These are phyloP conservation scores for Colletotrichum sp. DNA, from an alignment of 2,329 filamentous ascomycete species.

Conservation along the genomic window DNA sequence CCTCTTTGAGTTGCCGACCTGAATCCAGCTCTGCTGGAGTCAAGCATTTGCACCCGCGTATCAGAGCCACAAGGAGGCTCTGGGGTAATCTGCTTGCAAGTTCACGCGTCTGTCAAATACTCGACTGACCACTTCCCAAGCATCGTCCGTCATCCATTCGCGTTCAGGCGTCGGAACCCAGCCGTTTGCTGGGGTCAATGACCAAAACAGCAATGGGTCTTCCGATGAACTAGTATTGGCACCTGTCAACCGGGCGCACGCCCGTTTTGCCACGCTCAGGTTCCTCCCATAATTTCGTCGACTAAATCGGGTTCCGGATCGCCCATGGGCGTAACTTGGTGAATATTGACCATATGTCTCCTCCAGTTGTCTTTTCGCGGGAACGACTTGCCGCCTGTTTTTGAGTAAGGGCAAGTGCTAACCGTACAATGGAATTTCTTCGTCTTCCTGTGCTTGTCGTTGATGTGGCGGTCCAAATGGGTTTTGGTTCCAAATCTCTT, in stretches of 20 bases:
- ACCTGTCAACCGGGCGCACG: not conserved
- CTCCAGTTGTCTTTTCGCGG: conserved; percentile 69
- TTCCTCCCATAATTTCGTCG: conserved; percentile 23
- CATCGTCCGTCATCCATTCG: not conserved
- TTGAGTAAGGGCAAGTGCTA: conserved; percentile 60
- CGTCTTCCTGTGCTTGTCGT: conserved; percentile 65
- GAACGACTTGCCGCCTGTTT: conserved; percentile 61
- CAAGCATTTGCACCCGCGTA: not conserved
- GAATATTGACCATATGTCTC: conserved; percentile 66
- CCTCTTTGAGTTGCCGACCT: not conserved
- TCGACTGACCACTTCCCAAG: conserved; percentile 13
- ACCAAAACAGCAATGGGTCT: not conserved
- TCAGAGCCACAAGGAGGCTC: not conserved
- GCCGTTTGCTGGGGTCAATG: not conserved
- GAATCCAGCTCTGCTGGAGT: not conserved
- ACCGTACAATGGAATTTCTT: conserved; percentile 65
- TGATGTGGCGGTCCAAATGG: conserved; percentile 66
- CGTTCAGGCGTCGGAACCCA: not conserved
- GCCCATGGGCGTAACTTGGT: conserved; percentile 39
- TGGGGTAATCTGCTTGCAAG: not conserved
- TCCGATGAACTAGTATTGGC: not conserved
- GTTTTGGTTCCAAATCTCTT: conserved; percentile 67
- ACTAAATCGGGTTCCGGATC: conserved; percentile 25
- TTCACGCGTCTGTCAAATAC: not conserved
- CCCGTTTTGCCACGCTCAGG: not conserved